Evolutionary conservation across 768 basidiomycete genomes (phyloP).

Genomic region (Pulveroboletus sp.): DNA sequence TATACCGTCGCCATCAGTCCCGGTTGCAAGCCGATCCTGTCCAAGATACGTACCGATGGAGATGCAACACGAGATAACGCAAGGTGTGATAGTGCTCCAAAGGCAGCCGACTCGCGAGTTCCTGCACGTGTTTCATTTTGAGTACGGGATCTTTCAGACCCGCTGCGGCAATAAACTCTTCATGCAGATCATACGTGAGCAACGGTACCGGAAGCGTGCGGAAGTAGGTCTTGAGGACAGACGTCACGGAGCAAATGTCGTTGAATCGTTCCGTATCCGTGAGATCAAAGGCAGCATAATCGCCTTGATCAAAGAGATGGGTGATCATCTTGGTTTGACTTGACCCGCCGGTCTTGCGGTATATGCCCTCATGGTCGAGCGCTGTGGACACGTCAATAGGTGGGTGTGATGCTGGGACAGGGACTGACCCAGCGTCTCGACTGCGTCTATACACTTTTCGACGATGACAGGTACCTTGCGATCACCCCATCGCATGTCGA

Average conservation of each 20-base stretch:
- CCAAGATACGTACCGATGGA: conserved; percentile 60
- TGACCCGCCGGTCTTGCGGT: conserved; percentile 95
- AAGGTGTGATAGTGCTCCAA: conserved; percentile 87
- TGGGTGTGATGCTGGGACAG: background rate
- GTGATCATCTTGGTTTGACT: conserved; percentile 91
- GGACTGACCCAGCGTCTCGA: conserved; percentile 76
- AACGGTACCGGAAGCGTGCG: conserved; percentile 88
- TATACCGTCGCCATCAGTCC: conserved; percentile 16
- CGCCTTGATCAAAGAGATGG: conserved; percentile 90
- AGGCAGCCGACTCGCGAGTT: conserved; percentile 76
- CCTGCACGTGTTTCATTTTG: conserved; percentile 60
- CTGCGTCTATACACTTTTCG: conserved; percentile 93
- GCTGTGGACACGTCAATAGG: conserved; percentile 42
- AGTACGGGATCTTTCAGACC: conserved; percentile 59
- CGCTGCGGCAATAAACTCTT: conserved; percentile 80
- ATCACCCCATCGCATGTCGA: conserved; percentile 58
- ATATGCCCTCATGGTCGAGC: conserved; percentile 96
- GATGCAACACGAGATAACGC: conserved; percentile 78
- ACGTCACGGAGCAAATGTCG: conserved; percentile 95
- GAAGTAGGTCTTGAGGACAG: conserved; percentile 96
- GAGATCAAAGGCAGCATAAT: conserved; percentile 87
- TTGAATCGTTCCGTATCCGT: conserved; percentile 87
- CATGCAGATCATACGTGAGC: conserved; percentile 87
- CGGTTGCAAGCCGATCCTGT: background rate
- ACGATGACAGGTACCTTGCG: conserved; percentile 83